Conservation (phyloP, 2,329 filamentous ascomycete species). For the Aspergillus transmontanensis region DNA sequence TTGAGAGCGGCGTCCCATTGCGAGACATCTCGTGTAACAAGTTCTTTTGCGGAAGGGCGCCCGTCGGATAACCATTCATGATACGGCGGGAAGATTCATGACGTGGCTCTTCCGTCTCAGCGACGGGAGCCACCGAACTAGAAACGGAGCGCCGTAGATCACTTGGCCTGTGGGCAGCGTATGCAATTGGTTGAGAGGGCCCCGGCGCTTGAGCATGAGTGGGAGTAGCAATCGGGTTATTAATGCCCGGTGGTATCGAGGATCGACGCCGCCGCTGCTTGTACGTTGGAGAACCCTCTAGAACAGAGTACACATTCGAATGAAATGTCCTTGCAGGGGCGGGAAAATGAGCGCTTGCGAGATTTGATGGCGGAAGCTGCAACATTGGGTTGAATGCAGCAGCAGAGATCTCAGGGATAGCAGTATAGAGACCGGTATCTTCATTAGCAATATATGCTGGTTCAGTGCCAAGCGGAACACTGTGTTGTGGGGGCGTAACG, state of each 20-base stretch:
- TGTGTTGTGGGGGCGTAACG: constrained; percentile 91
- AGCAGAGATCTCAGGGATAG: constrained; percentile 83
- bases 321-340: constrained; percentile 68
- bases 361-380: constrained; percentile 82
- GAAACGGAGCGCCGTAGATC: constrained; percentile 91
- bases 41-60: constrained; percentile 76
- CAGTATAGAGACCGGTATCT: constrained; percentile 93
- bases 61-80: constrained; percentile 69
- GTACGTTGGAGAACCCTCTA: constrained; percentile 97
- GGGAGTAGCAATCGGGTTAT: constrained; percentile 65
- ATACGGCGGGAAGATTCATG: constrained; percentile 79
- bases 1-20: constrained; percentile 86
- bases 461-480: constrained; percentile 77
- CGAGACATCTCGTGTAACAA: constrained; percentile 77
- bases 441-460: constrained; percentile 98
- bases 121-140: constrained; percentile 77
- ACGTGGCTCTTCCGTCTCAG: constrained; percentile 76
- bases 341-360: constrained; percentile 77
- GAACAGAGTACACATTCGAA: constrained; percentile 86
- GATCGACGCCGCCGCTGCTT: constrained; percentile 95
- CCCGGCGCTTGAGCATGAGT: constrained; percentile 50
- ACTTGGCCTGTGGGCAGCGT: constrained; percentile 75
- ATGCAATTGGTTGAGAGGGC: constrained; percentile 45
- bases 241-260: constrained; percentile 81
- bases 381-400: constrained; percentile 84